Percentiles rank a stretch among this genome's conserved stretches.
phyloP scores from a whole-genome alignment of 768 basidiomycete genomes.

The Tricholoma terreum region DNA sequence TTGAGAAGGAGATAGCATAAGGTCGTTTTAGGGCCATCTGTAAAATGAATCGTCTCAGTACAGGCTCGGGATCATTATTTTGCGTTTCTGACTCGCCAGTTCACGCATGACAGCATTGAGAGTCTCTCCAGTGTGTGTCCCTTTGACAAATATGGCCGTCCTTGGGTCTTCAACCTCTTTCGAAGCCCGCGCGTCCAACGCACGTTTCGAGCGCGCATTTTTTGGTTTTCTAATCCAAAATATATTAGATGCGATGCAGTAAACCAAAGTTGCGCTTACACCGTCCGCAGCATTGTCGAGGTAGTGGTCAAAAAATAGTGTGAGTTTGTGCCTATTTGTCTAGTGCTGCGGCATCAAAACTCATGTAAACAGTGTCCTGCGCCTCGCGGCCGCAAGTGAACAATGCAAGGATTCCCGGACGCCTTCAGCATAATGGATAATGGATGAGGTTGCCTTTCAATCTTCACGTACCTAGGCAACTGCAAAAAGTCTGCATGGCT shows the following conservation, averaged over 20 bases:
- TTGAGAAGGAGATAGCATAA: constrained; percentile 86
- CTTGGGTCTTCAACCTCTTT: constrained; percentile 89
- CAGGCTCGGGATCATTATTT: not conserved
- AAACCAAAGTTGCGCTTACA: constrained; percentile 1
- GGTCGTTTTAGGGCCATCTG: constrained; percentile 96
- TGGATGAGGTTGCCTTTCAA: too few species aligned
- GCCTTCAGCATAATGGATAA: too few species aligned
- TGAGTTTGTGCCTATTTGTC: not conserved
- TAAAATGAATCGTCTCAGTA: not conserved
- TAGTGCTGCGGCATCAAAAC: too few species aligned
- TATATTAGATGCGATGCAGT: not conserved
- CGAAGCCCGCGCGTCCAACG: constrained; percentile 78
- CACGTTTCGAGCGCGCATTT: constrained; percentile 94
- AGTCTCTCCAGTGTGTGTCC: constrained; percentile 80
- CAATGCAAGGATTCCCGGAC: too few species aligned
- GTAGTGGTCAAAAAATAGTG: not conserved
- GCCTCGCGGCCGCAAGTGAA: too few species aligned
- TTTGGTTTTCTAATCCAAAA: constrained; percentile 65
- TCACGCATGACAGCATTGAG: constrained; percentile 85
- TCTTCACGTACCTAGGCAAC: too few species aligned
- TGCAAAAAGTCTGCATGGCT: too few species aligned
- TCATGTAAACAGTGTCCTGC: too few species aligned
- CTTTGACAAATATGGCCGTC: constrained; percentile 86
- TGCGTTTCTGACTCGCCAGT: constrained; percentile 51
- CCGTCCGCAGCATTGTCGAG: constrained; percentile 9